Base-by-base conservation (phyloP, 352 stramenopile genomes). In the Phytophthora nicotianae region DNA sequence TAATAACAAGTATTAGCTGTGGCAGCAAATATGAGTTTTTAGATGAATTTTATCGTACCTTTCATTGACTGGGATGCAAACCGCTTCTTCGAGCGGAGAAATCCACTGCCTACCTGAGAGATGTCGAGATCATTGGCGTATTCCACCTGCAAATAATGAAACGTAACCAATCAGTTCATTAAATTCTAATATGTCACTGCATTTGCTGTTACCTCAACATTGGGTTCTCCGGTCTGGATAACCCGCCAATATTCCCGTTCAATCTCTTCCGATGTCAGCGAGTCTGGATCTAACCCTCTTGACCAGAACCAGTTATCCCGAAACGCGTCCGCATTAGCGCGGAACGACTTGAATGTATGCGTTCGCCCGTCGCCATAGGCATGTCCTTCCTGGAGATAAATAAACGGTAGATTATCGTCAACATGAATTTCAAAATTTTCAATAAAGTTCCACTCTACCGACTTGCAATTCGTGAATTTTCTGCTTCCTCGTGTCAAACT, bases 401-500 rank as follows among this genome's bases (percentile, higher is more conserved):
- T n/a, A n/a, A n/a, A n/a, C n/a, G n/a, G n/a, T n/a, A n/a, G n/a
- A n/a, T n/a, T n/a, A n/a, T n/a, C n/a, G n/a, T n/a, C n/a, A n/a
- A n/a, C n/a, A n/a, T n/a, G n/a, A 4, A 1, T n/a, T 42, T 8
- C 29, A 33, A 58, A 13, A 37, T 17, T 48, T 38, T 27, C 14
- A 51, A 35, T 19, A 21, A 51, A 47, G 33, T 4, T 33, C 33
- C 10, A 47, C 14, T 42, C 5, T 1, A 46, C 42, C 21, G 26
- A 80, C 74, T 68, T 83, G 71, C 10, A 93, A 65, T 49, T 85
- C 68, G 75, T 98, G 90, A 48, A 99, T 88, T 23, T 87, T 89
- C 79, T 99, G 97, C 48, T 93, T 74, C 35, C 97, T 96, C 29
- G 97, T 99, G 51, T 89, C 79, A 65, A 99, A 98, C 3, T 62